Evolutionary conservation across 2,329 filamentous ascomycete species (phyloP), one percentile per base, ranked within the genome.

Genomic region (Pestalotiopsis sp.): DNA sequence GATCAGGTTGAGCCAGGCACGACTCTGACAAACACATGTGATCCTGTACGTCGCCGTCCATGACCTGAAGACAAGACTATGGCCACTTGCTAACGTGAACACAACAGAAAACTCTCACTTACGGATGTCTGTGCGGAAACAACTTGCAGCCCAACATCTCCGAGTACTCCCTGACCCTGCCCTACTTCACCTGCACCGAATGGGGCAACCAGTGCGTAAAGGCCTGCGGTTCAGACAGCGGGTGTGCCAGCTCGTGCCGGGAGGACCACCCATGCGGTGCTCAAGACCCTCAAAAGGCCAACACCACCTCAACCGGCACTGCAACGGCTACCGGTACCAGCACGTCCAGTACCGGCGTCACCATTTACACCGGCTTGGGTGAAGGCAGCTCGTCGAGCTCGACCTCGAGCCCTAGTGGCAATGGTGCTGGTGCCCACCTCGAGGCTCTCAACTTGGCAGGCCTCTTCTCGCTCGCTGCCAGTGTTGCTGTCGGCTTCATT

Each of bases 121-220:
- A 91, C 80, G 83, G 85, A 70, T 96, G 92, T 78, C 83, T 93
- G 73, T 96, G 92, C 82, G 84, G 85, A 70, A 85, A 91, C 76
- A 86, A 88, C 76, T 77, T 85, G 70, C 81, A 86, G 65, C 92
- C 92, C 72, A 94, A 94, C 80, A 81, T 93, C 62, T 88, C 90
- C 75, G 86, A 94, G 80, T 96, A 91, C 85, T 91, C 90, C 22
- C 85, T 93, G 73, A 94, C 92, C 1, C 83, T 96, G 30, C 92
- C 93, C 40, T 95, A 89, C 85, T 93, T 90, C 81, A 85, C 89
- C 73, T 96, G 92, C 86, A 85, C 85, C 60, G 85, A 91, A 80
- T 93, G 86, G 85, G 90, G 88, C 73, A 88, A 82, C 77, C 87
- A 93, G 79, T 94, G 91, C 77, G 89, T 91, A 13, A 75, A 71